These are phyloP conservation scores for Aspergillus ustus DNA, from an alignment of 2,329 filamentous ascomycete species.

Conservation along the genomic window DNA sequence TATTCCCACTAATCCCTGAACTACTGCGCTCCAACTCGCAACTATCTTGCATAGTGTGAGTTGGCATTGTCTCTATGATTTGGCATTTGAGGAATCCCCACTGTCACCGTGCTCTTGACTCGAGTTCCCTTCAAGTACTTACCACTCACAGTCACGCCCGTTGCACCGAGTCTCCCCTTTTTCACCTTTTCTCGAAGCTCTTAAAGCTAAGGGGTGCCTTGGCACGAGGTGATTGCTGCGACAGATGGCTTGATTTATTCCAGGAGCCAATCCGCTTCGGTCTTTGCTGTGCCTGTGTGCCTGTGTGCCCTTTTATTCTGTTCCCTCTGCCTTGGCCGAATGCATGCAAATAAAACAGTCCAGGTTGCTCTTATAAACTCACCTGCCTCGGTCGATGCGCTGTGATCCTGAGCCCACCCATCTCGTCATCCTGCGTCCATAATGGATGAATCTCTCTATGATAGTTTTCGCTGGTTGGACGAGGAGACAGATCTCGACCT, in stretches of 20 bases:
- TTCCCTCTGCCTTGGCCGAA: not conserved
- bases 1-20: conserved; percentile 20
- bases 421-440: conserved; percentile 35
- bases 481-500: conserved; percentile 74
- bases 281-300: not conserved
- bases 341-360: not conserved
- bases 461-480: conserved; percentile 75
- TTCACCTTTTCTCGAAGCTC: conserved; percentile 44
- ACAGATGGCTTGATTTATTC: conserved; percentile 9
- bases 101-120: not conserved
- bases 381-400: not conserved
- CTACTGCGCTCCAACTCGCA: conserved; percentile 18
- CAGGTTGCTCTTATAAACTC: not conserved
- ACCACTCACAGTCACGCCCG: conserved; percentile 1
- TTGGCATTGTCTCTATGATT: conserved; percentile 8
- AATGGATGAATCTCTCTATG: conserved; percentile 62
- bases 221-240: conserved; percentile 30
- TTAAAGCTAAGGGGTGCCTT: not conserved
- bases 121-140: not conserved
- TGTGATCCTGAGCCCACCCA: conserved; percentile 30
- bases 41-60: conserved; percentile 20
- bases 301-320: not conserved
- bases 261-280: not conserved
- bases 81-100: conserved; percentile 10
- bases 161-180: conserved; percentile 26